Evolutionary conservation across 139 green algal genomes (phyloP).

Genomic region (Chlamydomonas sphaeroides): DNA sequence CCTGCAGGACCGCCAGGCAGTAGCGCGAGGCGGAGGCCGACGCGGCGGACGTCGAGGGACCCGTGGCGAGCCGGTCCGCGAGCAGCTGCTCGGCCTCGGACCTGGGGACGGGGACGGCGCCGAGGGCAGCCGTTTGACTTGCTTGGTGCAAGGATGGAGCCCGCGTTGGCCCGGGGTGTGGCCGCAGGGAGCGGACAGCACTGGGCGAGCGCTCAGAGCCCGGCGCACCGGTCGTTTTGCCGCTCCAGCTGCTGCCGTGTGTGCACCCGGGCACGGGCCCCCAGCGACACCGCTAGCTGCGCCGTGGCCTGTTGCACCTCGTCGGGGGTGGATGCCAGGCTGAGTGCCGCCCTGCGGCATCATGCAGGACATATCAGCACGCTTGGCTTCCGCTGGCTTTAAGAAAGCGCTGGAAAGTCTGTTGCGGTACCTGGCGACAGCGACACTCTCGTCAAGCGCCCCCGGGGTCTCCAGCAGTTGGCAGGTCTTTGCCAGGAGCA

Average conservation of each 20-base stretch:
- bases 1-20: constrained; percentile 40
- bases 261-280: constrained; percentile 1
- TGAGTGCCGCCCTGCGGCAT: background rate
- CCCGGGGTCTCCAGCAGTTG: background rate
- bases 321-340: background rate
- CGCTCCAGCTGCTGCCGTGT: constrained; percentile 22
- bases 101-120: too few relatives aligned
- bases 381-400: too few relatives aligned
- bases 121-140: too few relatives aligned
- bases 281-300: constrained; percentile 27
- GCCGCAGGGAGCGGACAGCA: too few relatives aligned
- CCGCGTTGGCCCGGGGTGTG: too few relatives aligned
- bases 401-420: background rate
- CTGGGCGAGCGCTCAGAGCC: too few relatives aligned
- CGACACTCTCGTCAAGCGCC: constrained; percentile 1
- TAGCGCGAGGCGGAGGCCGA: background rate
- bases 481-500: constrained; percentile 9
- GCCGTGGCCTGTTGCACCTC: background rate
- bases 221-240: constrained; percentile 22
- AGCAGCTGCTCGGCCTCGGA: constrained; percentile 17
- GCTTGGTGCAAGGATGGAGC: too few relatives aligned
- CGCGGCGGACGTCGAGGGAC: background rate
- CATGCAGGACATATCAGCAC: too few relatives aligned
- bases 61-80: background rate
- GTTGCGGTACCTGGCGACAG: constrained; percentile 1